Evolutionary conservation across 345 rosid genomes (phyloP).

Genomic region (Populus nigra): DNA sequence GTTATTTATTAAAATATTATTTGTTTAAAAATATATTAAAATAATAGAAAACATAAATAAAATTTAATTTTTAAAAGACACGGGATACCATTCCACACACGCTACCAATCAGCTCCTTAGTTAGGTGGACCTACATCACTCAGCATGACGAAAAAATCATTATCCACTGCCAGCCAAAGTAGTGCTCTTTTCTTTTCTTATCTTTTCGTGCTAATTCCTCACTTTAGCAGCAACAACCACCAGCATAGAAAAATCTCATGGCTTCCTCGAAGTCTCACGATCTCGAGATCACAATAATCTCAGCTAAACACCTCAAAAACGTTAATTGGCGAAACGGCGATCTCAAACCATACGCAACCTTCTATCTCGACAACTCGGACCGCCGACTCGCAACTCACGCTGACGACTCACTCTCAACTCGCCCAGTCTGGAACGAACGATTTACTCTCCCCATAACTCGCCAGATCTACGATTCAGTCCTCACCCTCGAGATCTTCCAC

Average conservation of each 20-base stretch:
- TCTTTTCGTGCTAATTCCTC: neutral
- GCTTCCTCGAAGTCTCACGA: constrained; percentile 3
- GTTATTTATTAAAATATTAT: too few relatives aligned
- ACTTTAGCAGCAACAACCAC: constrained; percentile 24
- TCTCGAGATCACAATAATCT: constrained; percentile 17
- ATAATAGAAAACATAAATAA: too few relatives aligned
- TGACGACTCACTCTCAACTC: constrained; percentile 22
- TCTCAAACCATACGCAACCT: constrained; percentile 21
- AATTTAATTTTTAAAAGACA: too few relatives aligned
- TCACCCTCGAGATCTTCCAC: constrained; percentile 25
- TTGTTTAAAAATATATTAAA: too few relatives aligned
- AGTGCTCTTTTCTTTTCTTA: neutral
- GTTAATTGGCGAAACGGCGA: constrained; percentile 26
- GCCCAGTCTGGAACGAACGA: constrained; percentile 28
- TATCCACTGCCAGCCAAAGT: too few relatives aligned
- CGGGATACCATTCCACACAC: too few relatives aligned
- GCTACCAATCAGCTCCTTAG: too few relatives aligned
- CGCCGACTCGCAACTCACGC: constrained; percentile 14
- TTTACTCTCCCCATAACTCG: constrained; percentile 22
- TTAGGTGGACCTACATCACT: neutral
- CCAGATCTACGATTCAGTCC: constrained; percentile 20
- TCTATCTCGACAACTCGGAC: constrained; percentile 19
- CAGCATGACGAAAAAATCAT: too few relatives aligned
- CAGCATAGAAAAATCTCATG: neutral
- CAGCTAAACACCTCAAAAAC: constrained; percentile 29